Evolutionary conservation across 2,329 filamentous ascomycete species (phyloP).

Genomic region (Harringtonia lauricola): DNA sequence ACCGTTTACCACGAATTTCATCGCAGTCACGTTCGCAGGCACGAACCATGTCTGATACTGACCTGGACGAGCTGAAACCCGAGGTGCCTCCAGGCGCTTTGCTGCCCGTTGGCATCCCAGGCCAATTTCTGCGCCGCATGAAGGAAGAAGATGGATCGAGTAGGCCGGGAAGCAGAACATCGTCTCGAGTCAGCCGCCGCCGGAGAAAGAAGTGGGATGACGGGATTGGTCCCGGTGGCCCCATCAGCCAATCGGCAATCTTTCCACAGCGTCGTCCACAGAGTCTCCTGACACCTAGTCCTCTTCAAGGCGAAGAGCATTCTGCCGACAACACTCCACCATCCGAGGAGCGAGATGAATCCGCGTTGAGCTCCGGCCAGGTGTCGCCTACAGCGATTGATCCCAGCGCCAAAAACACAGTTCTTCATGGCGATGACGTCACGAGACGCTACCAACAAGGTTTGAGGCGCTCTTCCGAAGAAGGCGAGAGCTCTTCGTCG

Average conservation of each 20-base stretch:
- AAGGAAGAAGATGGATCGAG: constrained; percentile 60
- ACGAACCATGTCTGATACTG: constrained; percentile 70
- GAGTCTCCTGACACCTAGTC: not conserved
- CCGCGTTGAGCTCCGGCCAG: constrained; percentile 5
- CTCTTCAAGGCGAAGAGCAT: constrained; percentile 2
- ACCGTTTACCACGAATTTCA: constrained; percentile 65
- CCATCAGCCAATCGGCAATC: constrained; percentile 83
- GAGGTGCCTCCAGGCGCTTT: constrained; percentile 58
- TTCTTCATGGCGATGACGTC: not conserved
- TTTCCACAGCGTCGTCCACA: constrained; percentile 44
- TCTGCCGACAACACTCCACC: constrained; percentile 10
- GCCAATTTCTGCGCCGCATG: constrained; percentile 71
- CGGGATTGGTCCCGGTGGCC: constrained; percentile 71
- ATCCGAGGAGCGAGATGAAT: constrained; percentile 14
- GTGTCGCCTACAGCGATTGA: not conserved
- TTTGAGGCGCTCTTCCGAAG: constrained; percentile 4
- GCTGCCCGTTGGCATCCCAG: constrained; percentile 59
- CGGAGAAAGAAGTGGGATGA: constrained; percentile 60
- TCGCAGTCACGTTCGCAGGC: constrained; percentile 68
- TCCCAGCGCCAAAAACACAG: not conserved
- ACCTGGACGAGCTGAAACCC: constrained; percentile 54
- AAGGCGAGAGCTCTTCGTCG: constrained; percentile 9
- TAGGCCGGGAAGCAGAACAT: constrained; percentile 43
- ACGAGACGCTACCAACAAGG: not conserved
- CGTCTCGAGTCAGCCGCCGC: constrained; percentile 48